phyloP scores from a whole-genome alignment of 1,139 yeast genomes.

The Hemisphaericaspora xylofermentans region DNA sequence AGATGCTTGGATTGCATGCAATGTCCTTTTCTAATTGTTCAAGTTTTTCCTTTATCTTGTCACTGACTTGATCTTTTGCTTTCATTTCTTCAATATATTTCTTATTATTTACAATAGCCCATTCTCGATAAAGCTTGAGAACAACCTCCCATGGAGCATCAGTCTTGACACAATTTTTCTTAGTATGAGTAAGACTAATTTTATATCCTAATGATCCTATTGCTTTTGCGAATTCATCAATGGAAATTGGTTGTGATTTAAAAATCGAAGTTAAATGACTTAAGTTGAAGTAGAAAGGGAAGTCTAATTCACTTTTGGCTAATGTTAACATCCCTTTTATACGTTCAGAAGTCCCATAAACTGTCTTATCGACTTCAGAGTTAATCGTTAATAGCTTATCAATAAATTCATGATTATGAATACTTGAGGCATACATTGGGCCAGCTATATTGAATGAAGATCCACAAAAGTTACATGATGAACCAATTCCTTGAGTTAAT shows the following conservation, averaged over 20 bases:
- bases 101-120: constrained; percentile 51
- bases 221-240: constrained; percentile 71
- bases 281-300: constrained; percentile 82
- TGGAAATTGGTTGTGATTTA: constrained; percentile 82
- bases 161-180: constrained; percentile 83
- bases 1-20: constrained; percentile 34
- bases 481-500: constrained; percentile 46
- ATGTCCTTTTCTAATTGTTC: constrained; percentile 27
- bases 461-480: constrained; percentile 69
- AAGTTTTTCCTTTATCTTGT: constrained; percentile 33
- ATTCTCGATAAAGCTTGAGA: constrained; percentile 69
- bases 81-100: constrained; percentile 32
- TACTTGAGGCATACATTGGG: constrained; percentile 90
- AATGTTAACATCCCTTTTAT: constrained; percentile 90
- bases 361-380: constrained; percentile 43
- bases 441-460: constrained; percentile 78
- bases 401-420: constrained; percentile 71
- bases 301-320: constrained; percentile 69
- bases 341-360: constrained; percentile 77
- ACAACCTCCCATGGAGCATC: constrained; percentile 81
- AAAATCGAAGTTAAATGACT: constrained; percentile 72
- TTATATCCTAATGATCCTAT: constrained; percentile 81
- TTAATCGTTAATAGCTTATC: constrained; percentile 60
- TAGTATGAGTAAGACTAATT: constrained; percentile 86
- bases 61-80: constrained; percentile 24